Conservation (phyloP, 176 grass and related monocot genomes). For the Oropetium thomaeum region DNA sequence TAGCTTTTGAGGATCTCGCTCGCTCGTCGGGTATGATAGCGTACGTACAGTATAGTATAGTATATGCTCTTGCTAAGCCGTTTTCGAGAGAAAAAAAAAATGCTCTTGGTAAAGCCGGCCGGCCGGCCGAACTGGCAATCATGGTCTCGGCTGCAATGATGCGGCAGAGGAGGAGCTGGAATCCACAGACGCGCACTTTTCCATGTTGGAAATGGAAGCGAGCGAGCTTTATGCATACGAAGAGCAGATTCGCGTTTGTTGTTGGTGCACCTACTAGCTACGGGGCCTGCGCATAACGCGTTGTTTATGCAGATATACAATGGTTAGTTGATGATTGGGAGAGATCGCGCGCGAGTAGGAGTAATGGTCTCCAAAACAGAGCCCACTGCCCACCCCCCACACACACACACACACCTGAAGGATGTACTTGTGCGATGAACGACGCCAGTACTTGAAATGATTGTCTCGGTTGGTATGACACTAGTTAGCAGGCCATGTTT, state of each 20-base stretch:
- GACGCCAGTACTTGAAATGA: constrained; percentile 5
- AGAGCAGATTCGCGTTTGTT: constrained; percentile 32
- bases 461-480: background rate
- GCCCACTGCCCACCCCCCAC: too few relatives aligned
- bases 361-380: constrained; percentile 18
- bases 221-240: background rate
- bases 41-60: too few relatives aligned
- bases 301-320: constrained; percentile 4
- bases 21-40: too few relatives aligned
- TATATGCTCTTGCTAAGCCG: too few relatives aligned
- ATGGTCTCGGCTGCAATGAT: constrained; percentile 5
- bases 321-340: background rate
- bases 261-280: constrained; percentile 11
- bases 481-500: background rate
- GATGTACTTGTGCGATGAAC: constrained; percentile 9
- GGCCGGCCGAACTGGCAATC: constrained; percentile 30
- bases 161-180: constrained; percentile 17
- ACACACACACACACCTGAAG: constrained; percentile 36
- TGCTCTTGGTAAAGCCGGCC: too few relatives aligned
- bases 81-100: too few relatives aligned
- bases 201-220: constrained; percentile 24
- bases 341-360: background rate
- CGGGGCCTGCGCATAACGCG: background rate
- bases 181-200: background rate
- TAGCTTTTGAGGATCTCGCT: constrained; percentile 36